Evolutionary conservation across 2,329 filamentous ascomycete species (phyloP).

Genomic region (Zymoseptoria tritici): DNA sequence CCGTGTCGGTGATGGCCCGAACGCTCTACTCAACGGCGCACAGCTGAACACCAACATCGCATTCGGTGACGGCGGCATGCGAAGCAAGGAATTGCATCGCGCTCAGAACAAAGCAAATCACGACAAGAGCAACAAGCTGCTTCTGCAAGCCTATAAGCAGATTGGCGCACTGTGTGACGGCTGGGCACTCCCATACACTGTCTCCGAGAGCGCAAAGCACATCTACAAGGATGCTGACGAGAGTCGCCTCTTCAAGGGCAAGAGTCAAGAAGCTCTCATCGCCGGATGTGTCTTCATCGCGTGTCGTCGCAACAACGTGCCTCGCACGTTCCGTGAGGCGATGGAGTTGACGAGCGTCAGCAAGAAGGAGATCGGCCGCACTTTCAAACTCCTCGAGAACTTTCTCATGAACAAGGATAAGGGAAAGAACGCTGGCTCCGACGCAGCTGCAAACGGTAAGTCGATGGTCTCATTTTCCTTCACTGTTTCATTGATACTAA

Average conservation of each 20-base stretch:
- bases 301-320: slow-evolving; percentile 79
- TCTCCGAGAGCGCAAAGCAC: slow-evolving; percentile 85
- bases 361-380: slow-evolving; percentile 94
- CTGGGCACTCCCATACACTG: slow-evolving; percentile 70
- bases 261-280: slow-evolving; percentile 86
- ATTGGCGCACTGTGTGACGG: slow-evolving; percentile 83
- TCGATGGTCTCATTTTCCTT: slow-evolving; percentile 4
- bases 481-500: slow-evolving; percentile 12
- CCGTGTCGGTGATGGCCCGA: slow-evolving; percentile 91
- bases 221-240: slow-evolving; percentile 94
- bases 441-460: slow-evolving; percentile 44
- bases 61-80: slow-evolving; percentile 65
- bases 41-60: slow-evolving; percentile 85
- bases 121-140: slow-evolving; percentile 74
- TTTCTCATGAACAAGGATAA: slow-evolving; percentile 71
- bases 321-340: slow-evolving; percentile 89
- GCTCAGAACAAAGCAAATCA: slow-evolving; percentile 74
- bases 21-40: slow-evolving; percentile 80
- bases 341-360: slow-evolving; percentile 86
- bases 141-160: slow-evolving; percentile 78
- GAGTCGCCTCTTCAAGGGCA: slow-evolving; percentile 88
- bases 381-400: slow-evolving; percentile 86
- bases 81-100: slow-evolving; percentile 68
- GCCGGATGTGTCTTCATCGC: slow-evolving; percentile 97
- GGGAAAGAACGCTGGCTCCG: slow-evolving; percentile 37